These are phyloP conservation scores for Fusarium setosum DNA, from an alignment of 2,329 filamentous ascomycete species.

Conservation along the genomic window DNA sequence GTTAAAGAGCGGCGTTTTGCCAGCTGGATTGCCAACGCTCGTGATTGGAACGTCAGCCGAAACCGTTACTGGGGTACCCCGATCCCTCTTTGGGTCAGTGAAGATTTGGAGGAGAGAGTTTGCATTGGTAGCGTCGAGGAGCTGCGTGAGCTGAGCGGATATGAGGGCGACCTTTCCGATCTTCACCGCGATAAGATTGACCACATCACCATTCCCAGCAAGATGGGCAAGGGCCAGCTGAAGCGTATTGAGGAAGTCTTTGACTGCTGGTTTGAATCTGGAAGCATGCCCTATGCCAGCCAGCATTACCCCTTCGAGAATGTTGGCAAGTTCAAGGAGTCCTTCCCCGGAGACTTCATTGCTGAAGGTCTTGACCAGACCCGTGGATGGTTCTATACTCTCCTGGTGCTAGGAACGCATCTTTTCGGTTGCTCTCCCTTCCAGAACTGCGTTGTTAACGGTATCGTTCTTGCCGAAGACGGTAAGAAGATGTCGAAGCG, in stretches of 20 bases:
- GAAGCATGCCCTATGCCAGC: constrained; percentile 93
- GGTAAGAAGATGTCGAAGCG: constrained; percentile 99
- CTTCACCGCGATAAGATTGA: constrained; percentile 95
- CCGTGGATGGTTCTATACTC: constrained; percentile 95
- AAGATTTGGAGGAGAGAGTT: constrained; percentile 87
- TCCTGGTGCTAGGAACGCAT: constrained; percentile 88
- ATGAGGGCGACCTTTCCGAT: constrained; percentile 83
- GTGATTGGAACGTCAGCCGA: constrained; percentile 94
- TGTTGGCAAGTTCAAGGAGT: constrained; percentile 80
- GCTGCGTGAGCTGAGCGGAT: constrained; percentile 87
- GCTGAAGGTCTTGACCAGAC: constrained; percentile 95
- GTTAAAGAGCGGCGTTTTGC: constrained; percentile 93
- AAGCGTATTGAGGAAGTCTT: constrained; percentile 89
- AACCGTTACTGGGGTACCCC: constrained; percentile 98
- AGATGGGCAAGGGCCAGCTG: constrained; percentile 85
- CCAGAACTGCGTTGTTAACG: constrained; percentile 96
- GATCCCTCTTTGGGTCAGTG: constrained; percentile 90
- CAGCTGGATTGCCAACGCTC: constrained; percentile 90
- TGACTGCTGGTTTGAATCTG: constrained; percentile 97
- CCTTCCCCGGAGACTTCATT: constrained; percentile 94
- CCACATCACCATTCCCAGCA: constrained; percentile 92
- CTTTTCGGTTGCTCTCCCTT: constrained; percentile 88
- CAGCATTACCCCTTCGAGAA: constrained; percentile 95
- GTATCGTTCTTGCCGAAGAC: constrained; percentile 92
- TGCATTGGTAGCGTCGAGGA: constrained; percentile 89